Evolutionary conservation across 208 protist species (phyloP).

Genomic region (Crithidia bombi): DNA sequence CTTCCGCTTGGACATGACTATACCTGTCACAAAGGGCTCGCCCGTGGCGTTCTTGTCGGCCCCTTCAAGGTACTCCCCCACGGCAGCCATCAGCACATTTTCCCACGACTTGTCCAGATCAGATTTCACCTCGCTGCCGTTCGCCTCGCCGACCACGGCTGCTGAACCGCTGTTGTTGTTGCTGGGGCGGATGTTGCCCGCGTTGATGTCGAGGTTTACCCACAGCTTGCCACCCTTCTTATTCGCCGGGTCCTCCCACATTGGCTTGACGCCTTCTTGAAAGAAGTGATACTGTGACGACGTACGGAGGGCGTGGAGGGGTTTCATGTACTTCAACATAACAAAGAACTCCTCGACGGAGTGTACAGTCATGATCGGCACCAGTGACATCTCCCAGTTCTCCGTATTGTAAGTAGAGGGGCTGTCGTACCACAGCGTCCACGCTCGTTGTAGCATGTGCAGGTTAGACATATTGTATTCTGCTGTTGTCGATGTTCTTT

Average conservation of each 20-base stretch:
- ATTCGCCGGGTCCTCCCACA: conserved; percentile 92
- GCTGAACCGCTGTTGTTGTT: conserved; percentile 21
- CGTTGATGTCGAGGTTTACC: conserved; percentile 62
- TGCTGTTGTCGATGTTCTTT: conserved; percentile 10
- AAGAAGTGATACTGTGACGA: conserved; percentile 93
- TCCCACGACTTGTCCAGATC: conserved; percentile 79
- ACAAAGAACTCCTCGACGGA: conserved; percentile 91
- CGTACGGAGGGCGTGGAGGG: conserved; percentile 73
- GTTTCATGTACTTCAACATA: conserved; percentile 87
- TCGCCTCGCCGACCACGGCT: conserved; percentile 12
- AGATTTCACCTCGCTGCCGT: conserved; percentile 36
- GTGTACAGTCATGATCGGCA: conserved; percentile 77
- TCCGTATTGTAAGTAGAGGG: conserved; percentile 79
- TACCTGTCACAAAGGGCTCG: conserved; percentile 59
- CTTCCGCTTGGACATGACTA: conserved; percentile 80
- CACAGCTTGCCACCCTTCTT: conserved; percentile 81
- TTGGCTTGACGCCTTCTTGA: conserved; percentile 89
- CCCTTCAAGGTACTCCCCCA: conserved; percentile 82
- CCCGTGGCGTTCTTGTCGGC: conserved; percentile 24
- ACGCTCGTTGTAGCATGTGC: conserved; percentile 68
- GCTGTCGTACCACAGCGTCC: conserved; percentile 89
- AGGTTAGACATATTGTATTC: conserved; percentile 11
- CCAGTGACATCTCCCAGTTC: conserved; percentile 79
- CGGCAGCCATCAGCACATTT: conserved; percentile 77
- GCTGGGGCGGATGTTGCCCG: conserved; percentile 17